Conservation (phyloP, 2,329 filamentous ascomycete genomes). For the Neophaeococcomyces mojaviensis region DNA sequence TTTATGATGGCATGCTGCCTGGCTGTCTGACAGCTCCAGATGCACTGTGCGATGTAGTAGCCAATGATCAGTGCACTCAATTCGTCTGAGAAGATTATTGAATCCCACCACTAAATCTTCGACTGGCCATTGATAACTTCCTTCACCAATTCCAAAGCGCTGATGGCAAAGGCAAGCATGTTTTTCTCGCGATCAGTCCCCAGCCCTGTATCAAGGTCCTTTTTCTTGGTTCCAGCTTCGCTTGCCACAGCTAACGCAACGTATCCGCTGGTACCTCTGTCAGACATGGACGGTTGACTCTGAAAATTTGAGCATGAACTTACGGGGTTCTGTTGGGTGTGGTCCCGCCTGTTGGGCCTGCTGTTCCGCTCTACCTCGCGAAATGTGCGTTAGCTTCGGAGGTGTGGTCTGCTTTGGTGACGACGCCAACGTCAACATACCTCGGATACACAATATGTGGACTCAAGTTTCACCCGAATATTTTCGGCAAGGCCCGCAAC, state of each 20-base stretch:
- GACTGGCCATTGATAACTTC: constrained; percentile 40
- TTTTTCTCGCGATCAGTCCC: constrained; percentile 50
- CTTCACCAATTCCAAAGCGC: constrained; percentile 48
- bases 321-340: constrained; percentile 51
- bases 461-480: constrained; percentile 47
- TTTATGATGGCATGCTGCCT: too few relatives aligned
- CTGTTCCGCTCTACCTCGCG: constrained; percentile 50
- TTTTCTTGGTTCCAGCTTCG: constrained; percentile 44
- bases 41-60: too few relatives aligned
- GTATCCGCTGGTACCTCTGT: constrained; percentile 43
- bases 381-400: not conserved
- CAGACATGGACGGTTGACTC: constrained; percentile 5
- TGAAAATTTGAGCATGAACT: constrained; percentile 14
- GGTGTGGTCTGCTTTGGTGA: not conserved
- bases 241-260: constrained; percentile 53
- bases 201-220: constrained; percentile 50
- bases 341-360: constrained; percentile 54
- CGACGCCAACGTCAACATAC: constrained; percentile 9
- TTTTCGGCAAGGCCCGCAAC: constrained; percentile 51
- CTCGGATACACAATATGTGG: constrained; percentile 40
- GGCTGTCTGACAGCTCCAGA: too few relatives aligned
- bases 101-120: not conserved
- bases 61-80: too few relatives aligned
- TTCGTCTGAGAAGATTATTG: not conserved
- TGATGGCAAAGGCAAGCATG: constrained; percentile 56